Evolutionary conservation across 164 flowering plant species (phyloP).

Genomic region (Piper betle): DNA sequence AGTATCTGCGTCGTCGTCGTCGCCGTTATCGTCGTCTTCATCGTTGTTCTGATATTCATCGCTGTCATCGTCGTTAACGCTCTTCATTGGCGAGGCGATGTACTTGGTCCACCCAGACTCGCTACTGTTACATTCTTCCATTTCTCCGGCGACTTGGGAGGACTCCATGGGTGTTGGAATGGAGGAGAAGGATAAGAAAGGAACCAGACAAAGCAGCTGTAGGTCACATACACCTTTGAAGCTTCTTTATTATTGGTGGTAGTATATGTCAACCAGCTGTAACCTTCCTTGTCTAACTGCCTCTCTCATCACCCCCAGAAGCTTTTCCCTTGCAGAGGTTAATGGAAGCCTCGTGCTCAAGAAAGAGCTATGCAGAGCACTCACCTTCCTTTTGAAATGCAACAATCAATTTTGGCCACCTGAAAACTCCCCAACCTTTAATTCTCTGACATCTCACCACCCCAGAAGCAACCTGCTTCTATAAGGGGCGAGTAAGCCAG

Average conservation of each 20-base stretch:
- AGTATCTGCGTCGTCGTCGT: background rate
- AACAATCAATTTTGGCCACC: constrained; percentile 20
- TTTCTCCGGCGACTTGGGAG: constrained; percentile 21
- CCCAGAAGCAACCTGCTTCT: constrained; percentile 4
- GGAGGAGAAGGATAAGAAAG: background rate
- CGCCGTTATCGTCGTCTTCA: constrained; percentile 5
- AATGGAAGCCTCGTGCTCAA: constrained; percentile 8
- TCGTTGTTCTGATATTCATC: background rate
- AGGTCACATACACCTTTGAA: too few relatives aligned
- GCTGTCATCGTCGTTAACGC: constrained; percentile 14
- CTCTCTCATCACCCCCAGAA: constrained; percentile 3
- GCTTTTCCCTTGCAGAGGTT: constrained; percentile 11
- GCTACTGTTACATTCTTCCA: constrained; percentile 35
- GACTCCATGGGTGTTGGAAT: constrained; percentile 26
- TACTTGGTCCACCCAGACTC: constrained; percentile 94
- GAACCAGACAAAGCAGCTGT: background rate
- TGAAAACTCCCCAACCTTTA: constrained; percentile 21
- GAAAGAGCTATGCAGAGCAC: constrained; percentile 7
- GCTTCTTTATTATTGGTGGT: too few relatives aligned
- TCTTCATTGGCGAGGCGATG: constrained; percentile 42
- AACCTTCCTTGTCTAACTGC: background rate
- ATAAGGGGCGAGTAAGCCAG: background rate
- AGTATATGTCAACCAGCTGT: background rate
- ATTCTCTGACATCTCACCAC: constrained; percentile 11
- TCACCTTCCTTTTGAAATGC: constrained; percentile 14